Conservation (phyloP, 2,329 filamentous ascomycete genomes). For the Claviceps spartinae region DNA sequence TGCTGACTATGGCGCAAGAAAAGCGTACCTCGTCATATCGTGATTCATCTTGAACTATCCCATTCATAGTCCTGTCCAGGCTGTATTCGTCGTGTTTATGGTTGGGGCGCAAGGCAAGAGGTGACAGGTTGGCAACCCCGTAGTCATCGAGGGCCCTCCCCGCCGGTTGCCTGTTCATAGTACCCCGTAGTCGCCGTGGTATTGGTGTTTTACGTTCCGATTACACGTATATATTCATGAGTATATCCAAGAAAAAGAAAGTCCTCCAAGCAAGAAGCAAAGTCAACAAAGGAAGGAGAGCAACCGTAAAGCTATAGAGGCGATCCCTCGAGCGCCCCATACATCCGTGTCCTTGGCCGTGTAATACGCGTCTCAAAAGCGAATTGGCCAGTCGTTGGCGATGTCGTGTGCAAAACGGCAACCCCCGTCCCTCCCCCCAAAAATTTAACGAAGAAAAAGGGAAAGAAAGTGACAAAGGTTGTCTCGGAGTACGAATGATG, state of each 20-base stretch:
- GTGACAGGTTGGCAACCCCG: constrained; percentile 17
- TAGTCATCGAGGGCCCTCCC: constrained; percentile 23
- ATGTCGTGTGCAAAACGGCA: background rate
- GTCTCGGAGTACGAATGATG: background rate
- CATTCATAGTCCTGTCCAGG: constrained; percentile 29
- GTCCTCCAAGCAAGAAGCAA: background rate
- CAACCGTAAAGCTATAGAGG: background rate
- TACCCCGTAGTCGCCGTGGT: constrained; percentile 2
- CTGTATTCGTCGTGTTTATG: constrained; percentile 44
- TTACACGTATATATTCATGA: constrained; percentile 11
- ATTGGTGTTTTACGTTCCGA: constrained; percentile 1
- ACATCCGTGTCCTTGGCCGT: background rate
- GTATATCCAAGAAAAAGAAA: constrained; percentile 9
- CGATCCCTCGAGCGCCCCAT: constrained; percentile 5
- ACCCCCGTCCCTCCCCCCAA: background rate
- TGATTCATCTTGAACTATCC: constrained; percentile 26
- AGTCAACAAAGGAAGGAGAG: background rate
- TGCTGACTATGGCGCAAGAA: background rate
- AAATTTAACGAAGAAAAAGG: background rate
- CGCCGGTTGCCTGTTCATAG: constrained; percentile 27
- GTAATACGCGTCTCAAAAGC: background rate
- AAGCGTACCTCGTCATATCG: constrained; percentile 44
- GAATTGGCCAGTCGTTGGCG: background rate
- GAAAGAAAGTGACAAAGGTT: background rate
- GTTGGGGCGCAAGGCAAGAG: constrained; percentile 24